Evolutionary conservation across 495 filamentous ascomycete species (phyloP), one percentile per base, ranked within the genome.

Genomic region (Filosporella fistucella): DNA sequence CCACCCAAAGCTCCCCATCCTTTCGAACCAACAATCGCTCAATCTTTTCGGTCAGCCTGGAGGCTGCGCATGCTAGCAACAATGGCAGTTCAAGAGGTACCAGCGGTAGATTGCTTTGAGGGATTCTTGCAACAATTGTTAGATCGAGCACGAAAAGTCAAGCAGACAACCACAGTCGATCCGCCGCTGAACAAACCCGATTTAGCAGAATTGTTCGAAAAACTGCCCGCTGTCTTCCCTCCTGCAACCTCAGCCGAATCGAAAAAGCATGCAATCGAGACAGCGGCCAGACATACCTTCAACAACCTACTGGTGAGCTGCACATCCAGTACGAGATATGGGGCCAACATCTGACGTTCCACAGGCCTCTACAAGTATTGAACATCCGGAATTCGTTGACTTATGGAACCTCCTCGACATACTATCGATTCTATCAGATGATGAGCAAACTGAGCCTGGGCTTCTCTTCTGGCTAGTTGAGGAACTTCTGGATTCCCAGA

Each of bases 361-460:
- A 30, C 57, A 88, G 85, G 79, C 84, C 26, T 71, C 74, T 13
- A 85, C 74, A 12, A 72, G 81, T 4, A 94, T 94, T 50, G 74
- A 86, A 32, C 77, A 85, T 18, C 84, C 82, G 35, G 65, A 71
- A 0, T 94, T 96, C 54, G 83, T 88, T 36, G 69, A 81, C 42
- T 79, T 97, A 38, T 96, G 90, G 89, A 91, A 96, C 59, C 74
- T 99, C 13, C 77, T 99, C 41, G 93, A 99, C 63, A 81, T 95
- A 32, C 72, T 96, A 8, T 82, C 86, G 1, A 81, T 93, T 13
- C 82, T 93, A 56, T 89, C 90, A 44, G 91, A 99, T 57, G 73
- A 62, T 55, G 88, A 89, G 62, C 81, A 86, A 70, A 94, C 88
- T 61, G 88, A 95, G 51, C 78, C 87, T 1, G 87, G 83, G 21